A percentile compares a stretch with the other conserved stretches of the same genome.
Conservation (phyloP, 192 early-diverging fungal species). For the Chytriomyces hyalinus region DNA sequence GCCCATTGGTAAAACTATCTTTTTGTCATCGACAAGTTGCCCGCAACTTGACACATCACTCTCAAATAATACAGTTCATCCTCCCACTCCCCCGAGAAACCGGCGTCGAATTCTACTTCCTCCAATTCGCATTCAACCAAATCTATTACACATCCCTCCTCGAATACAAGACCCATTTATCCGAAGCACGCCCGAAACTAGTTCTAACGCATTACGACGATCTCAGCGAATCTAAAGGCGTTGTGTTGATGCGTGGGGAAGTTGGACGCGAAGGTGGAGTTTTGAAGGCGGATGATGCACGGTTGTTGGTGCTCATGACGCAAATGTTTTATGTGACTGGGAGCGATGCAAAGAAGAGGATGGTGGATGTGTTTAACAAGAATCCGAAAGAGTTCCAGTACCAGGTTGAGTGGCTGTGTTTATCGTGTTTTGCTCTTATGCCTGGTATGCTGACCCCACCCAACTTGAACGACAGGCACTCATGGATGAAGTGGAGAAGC, state of each 20-base stretch:
- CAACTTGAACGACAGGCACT: background rate
- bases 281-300: constrained; percentile 71
- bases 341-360: constrained; percentile 58
- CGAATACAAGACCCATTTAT: constrained; percentile 86
- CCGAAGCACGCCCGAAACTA: constrained; percentile 78
- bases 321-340: constrained; percentile 91
- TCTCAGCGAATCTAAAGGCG: constrained; percentile 72
- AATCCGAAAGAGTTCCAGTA: constrained; percentile 77
- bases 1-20: constrained; percentile 56
- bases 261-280: constrained; percentile 54
- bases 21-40: background rate
- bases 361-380: constrained; percentile 82
- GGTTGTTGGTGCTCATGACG: constrained; percentile 76
- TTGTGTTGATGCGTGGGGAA: constrained; percentile 92
- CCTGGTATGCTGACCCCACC: too few species aligned
- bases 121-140: constrained; percentile 87
- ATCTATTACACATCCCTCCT: constrained; percentile 78
- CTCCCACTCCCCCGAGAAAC: constrained; percentile 78
- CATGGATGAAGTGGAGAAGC: background rate
- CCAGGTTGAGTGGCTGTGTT: constrained; percentile 18
- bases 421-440: background rate
- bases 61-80: constrained; percentile 67
- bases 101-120: constrained; percentile 84
- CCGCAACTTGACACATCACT: background rate
- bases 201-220: constrained; percentile 91